Evolutionary conservation across 148 eudicot genomes (phyloP).

Genomic region (Selenicereus undatus): DNA sequence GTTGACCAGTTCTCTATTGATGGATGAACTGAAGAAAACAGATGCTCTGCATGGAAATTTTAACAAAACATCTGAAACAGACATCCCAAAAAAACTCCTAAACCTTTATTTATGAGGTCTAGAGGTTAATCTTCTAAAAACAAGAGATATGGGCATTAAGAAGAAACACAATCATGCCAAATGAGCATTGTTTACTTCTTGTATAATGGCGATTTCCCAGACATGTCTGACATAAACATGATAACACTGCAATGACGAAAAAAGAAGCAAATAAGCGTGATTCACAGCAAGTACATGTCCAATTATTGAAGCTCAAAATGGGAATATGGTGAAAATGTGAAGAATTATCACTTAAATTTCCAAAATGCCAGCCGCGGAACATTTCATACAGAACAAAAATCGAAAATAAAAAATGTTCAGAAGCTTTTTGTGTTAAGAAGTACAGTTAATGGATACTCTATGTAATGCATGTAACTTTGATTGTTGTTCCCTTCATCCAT

Average conservation of each 20-base stretch:
- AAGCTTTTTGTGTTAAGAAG: too few species aligned
- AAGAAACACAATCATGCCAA: background rate
- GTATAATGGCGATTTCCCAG: conserved; percentile 82
- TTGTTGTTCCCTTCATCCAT: too few species aligned
- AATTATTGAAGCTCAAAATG: background rate
- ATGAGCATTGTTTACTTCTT: conserved; percentile 54
- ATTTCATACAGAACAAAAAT: too few species aligned
- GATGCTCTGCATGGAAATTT: conserved; percentile 56
- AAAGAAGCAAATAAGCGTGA: background rate
- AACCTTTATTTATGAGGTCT: background rate
- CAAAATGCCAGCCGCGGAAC: too few species aligned
- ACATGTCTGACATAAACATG: conserved; percentile 85
- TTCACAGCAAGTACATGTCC: background rate
- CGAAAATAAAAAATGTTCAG: too few species aligned
- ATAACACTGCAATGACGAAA: conserved; percentile 56
- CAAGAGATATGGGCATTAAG: conserved; percentile 6
- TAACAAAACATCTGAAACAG: background rate
- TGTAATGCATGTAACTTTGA: too few species aligned
- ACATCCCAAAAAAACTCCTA: background rate
- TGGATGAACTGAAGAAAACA: conserved; percentile 86
- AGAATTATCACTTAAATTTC: too few species aligned
- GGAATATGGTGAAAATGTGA: background rate
- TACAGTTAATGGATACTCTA: too few species aligned
- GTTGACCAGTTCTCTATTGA: conserved; percentile 62
- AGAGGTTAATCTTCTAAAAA: background rate